These are phyloP conservation scores for Chrysanthemum makinoi DNA, from an alignment of 129 eudicot species.

Conservation along the genomic window DNA sequence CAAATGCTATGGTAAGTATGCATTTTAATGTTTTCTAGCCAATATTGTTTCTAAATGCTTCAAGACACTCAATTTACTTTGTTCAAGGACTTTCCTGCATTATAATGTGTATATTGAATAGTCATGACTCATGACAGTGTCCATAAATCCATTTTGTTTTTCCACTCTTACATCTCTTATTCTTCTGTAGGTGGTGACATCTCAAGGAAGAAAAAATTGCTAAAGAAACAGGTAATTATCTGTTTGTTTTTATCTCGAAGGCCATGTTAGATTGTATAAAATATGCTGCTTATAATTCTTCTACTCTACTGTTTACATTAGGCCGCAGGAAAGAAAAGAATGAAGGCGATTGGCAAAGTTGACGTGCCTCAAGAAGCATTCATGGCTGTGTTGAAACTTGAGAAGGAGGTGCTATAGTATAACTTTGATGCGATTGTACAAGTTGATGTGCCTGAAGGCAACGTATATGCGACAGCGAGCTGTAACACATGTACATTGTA, in stretches of 20 bases:
- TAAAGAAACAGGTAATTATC: constrained; percentile 74
- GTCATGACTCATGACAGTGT: not conserved
- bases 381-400: constrained; percentile 96
- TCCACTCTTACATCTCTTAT: not conserved
- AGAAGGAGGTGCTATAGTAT: constrained; percentile 78
- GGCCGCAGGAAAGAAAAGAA: constrained; percentile 99
- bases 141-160: not conserved
- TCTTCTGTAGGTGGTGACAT: constrained; percentile 87
- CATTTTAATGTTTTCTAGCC: constrained; percentile 7
- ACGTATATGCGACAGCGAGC: too few relatives aligned
- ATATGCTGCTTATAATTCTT: not conserved
- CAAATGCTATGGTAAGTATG: constrained; percentile 86
- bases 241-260: not conserved
- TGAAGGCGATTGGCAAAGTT: constrained; percentile 91
- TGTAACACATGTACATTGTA: constrained; percentile 27
- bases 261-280: not conserved
- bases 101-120: not conserved
- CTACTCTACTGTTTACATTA: constrained; percentile 18
- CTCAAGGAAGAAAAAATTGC: constrained; percentile 87
- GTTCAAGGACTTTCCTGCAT: not conserved
- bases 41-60: constrained; percentile 3
- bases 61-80: not conserved
- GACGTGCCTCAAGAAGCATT: constrained; percentile 99
- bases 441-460: too few relatives aligned
- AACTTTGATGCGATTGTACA: too few relatives aligned